Conservation (phyloP, 768 basidiomycete genomes). For the Termitomyces bulborhizus region DNA sequence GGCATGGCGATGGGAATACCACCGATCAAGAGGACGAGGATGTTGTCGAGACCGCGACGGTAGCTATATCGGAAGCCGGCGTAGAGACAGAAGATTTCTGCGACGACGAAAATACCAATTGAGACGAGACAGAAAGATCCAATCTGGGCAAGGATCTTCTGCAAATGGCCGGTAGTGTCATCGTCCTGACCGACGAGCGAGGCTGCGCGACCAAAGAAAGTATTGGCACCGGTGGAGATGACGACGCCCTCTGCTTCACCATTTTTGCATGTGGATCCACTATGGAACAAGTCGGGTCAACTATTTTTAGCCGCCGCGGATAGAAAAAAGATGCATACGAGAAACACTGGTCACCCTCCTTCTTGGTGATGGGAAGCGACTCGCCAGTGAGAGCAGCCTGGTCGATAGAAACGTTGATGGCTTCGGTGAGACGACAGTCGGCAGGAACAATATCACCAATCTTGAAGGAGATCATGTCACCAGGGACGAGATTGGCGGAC, state of each 20-base stretch:
- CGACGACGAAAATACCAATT: constrained; percentile 92
- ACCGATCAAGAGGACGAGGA: constrained; percentile 97
- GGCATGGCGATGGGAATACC: constrained; percentile 99
- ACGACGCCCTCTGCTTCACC: constrained; percentile 99
- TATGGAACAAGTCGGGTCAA: constrained; percentile 21
- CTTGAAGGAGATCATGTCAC: constrained; percentile 97
- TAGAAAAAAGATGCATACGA: constrained; percentile 45
- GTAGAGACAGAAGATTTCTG: constrained; percentile 92
- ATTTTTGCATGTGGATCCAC: constrained; percentile 97
- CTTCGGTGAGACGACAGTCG: constrained; percentile 94
- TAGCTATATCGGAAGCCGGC: constrained; percentile 87
- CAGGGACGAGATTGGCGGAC: constrained; percentile 84
- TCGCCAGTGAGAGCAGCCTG: constrained; percentile 98
- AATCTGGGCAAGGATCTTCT: constrained; percentile 97
- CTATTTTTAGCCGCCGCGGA: not conserved
- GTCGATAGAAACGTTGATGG: constrained; percentile 97
- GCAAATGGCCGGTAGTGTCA: constrained; percentile 96
- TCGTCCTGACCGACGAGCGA: constrained; percentile 97
- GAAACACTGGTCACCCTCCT: constrained; percentile 94
- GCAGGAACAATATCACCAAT: constrained; percentile 98
- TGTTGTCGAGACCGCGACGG: constrained; percentile 94
- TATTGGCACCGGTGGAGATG: constrained; percentile 96
- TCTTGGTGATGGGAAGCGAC: constrained; percentile 90
- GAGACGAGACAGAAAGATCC: constrained; percentile 96
- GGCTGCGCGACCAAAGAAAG: constrained; percentile 98